Evolutionary conservation across 2,329 filamentous ascomycete genomes (phyloP).

Genomic region (Domatiomyces catenatus): DNA sequence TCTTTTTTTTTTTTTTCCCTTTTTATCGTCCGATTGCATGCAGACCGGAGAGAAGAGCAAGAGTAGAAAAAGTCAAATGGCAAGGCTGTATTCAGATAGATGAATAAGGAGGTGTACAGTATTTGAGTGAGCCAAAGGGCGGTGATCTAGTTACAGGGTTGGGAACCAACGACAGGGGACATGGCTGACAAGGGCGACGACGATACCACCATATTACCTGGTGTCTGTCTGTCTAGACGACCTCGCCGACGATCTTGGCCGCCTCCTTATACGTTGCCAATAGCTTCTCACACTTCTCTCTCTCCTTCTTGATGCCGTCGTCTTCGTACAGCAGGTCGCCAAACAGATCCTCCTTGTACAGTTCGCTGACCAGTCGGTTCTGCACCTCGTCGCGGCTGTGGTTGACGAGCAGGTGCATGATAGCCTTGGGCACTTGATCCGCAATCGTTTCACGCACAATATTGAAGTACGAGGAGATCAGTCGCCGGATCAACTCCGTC

Average conservation of each 20-base stretch:
- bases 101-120: not conserved
- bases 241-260: constrained; percentile 94
- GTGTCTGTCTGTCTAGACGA: constrained; percentile 44
- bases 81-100: not conserved
- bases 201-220: constrained; percentile 64
- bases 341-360: constrained; percentile 86
- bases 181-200: constrained; percentile 49
- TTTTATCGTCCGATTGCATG: no score
- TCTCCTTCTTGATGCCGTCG: constrained; percentile 89
- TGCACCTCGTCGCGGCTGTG: constrained; percentile 97
- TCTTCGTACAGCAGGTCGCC: constrained; percentile 93
- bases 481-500: constrained; percentile 86
- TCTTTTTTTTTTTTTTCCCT: no score
- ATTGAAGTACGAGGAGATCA: constrained; percentile 98
- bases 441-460: constrained; percentile 98
- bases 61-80: no score
- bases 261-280: constrained; percentile 93
- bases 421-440: constrained; percentile 93
- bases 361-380: constrained; percentile 84
- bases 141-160: not conserved
- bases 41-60: no score
- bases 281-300: constrained; percentile 95
- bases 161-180: not conserved
- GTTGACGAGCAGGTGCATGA: constrained; percentile 98
- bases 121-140: not conserved